Percentiles rank a stretch among this genome's conserved stretches.
Conservation (phyloP, 495 filamentous ascomycete genomes). For the Neurospora sp. region DNA sequence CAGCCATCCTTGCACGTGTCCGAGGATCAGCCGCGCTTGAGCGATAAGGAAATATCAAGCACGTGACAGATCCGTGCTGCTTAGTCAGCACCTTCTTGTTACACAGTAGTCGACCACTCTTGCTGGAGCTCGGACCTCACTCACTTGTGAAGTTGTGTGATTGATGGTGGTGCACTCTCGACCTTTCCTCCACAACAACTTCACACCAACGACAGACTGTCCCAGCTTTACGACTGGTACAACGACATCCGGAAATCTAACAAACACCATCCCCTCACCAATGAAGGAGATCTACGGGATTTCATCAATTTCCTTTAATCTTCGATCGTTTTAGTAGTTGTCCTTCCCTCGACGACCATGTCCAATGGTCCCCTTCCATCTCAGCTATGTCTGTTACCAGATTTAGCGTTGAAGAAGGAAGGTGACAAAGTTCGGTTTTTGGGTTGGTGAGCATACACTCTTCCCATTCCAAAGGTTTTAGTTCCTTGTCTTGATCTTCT, state of each 20-base stretch:
- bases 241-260: background rate
- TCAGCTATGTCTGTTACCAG: conserved; percentile 55
- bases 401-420: conserved; percentile 41
- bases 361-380: conserved; percentile 53
- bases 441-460: conserved; percentile 59
- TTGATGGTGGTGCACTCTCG: background rate
- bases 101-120: background rate
- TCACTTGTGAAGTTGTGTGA: background rate
- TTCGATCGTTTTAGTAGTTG: background rate
- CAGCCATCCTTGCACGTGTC: background rate
- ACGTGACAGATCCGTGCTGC: background rate
- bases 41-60: background rate
- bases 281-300: background rate
- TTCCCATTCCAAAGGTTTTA: conserved; percentile 19
- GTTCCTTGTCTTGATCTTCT: background rate
- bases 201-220: background rate
- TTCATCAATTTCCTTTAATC: background rate
- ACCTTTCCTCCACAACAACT: background rate
- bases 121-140: background rate
- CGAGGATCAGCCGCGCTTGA: background rate
- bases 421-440: conserved; percentile 82
- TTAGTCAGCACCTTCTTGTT: background rate
- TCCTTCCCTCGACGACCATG: conserved; percentile 25
- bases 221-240: background rate
- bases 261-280: background rate